These are phyloP conservation scores for Cladosporium halotolerans DNA, from an alignment of 2,329 filamentous ascomycete species.

Conservation along the genomic window DNA sequence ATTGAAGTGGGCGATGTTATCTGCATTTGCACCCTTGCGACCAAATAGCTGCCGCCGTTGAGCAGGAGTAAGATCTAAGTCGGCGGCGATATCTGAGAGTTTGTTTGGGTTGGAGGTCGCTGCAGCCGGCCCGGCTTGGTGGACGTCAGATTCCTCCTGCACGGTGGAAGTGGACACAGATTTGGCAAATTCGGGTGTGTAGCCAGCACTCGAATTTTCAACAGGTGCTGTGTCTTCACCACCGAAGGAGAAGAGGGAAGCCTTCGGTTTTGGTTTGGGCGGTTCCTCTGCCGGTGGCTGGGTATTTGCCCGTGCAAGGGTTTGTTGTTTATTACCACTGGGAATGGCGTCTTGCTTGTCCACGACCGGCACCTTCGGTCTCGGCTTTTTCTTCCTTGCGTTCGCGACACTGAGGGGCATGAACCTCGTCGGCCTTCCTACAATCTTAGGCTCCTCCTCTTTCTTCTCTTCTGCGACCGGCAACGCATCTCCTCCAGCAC, in stretches of 20 bases:
- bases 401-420: conserved; percentile 78
- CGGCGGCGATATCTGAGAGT: conserved; percentile 64
- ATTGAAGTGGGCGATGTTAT: conserved; percentile 75
- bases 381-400: conserved; percentile 64
- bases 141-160: not conserved
- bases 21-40: conserved; percentile 45
- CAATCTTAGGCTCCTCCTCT: conserved; percentile 58
- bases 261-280: conserved; percentile 12
- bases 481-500: not conserved
- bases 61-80: conserved; percentile 70
- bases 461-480: conserved; percentile 2
- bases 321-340: not conserved
- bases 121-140: conserved; percentile 10
- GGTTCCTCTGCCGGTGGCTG: not conserved
- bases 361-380: conserved; percentile 21
- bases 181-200: conserved; percentile 32
- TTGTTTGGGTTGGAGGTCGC: conserved; percentile 41
- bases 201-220: conserved; percentile 23
- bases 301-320: not conserved
- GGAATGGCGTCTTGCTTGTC: not conserved
- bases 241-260: conserved; percentile 47
- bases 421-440: conserved; percentile 80
- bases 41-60: conserved; percentile 82
- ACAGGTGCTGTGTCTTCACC: conserved; percentile 26
- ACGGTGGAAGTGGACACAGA: not conserved